phyloP scores from a whole-genome alignment of 495 filamentous ascomycete species.

The Poronia punctata region DNA sequence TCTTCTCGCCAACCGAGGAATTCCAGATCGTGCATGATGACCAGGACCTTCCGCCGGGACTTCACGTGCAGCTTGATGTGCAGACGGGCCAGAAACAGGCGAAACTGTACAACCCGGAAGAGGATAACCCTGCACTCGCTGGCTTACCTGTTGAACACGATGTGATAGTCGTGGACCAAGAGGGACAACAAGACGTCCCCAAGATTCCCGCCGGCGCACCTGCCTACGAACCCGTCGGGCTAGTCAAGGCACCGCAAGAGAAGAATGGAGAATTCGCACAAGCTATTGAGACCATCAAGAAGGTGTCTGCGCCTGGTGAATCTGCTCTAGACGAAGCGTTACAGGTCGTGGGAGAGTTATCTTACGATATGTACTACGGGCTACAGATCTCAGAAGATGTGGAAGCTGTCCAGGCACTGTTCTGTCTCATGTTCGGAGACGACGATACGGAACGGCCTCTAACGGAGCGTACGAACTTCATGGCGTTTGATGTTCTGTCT shows the following conservation, averaged over 20 bases:
- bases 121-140: slow-evolving; percentile 33
- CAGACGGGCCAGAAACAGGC: slow-evolving; percentile 57
- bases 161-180: slow-evolving; percentile 39
- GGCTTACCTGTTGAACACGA: slow-evolving; percentile 42
- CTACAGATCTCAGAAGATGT: slow-evolving; percentile 49
- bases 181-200: slow-evolving; percentile 19
- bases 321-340: slow-evolving; percentile 35
- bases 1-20: slow-evolving; percentile 53
- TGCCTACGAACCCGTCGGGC: slow-evolving; percentile 42
- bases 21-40: slow-evolving; percentile 56
- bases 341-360: slow-evolving; percentile 47
- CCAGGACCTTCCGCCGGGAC: slow-evolving; percentile 55
- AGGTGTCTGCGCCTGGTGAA: slow-evolving; percentile 10
- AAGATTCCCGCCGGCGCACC: slow-evolving; percentile 34
- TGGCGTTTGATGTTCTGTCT: slow-evolving; percentile 47
- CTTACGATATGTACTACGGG: slow-evolving; percentile 66
- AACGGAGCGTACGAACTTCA: slow-evolving; percentile 28
- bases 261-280: slow-evolving; percentile 35
- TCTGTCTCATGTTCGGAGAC: slow-evolving; percentile 31
- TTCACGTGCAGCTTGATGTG: slow-evolving; percentile 58
- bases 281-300: slow-evolving; percentile 39
- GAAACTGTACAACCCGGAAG: slow-evolving; percentile 48
- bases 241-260: slow-evolving; percentile 38
- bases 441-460: slow-evolving; percentile 11
- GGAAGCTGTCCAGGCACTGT: slow-evolving; percentile 35